Base-by-base conservation (phyloP, 2,329 filamentous ascomycete species). In the Uncinocarpus reesii region DNA sequence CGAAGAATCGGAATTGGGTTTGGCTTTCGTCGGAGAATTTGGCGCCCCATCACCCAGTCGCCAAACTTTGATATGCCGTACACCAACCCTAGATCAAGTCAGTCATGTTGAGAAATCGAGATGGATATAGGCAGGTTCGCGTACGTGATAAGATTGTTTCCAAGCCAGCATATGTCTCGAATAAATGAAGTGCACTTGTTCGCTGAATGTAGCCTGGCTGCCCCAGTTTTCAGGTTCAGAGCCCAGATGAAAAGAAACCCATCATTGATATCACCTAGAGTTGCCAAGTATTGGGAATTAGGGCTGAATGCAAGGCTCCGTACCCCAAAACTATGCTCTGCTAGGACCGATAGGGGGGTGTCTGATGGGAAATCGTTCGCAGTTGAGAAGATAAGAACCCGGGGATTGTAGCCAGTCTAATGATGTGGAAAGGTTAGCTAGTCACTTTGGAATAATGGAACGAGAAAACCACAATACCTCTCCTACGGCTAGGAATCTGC, bases 21-120 rank as follows among this genome's bases (percentile, higher is more conserved):
- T 78, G 59, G 76, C 65, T 61, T 86, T 86, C 7, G 75, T 71
- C 1, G 84, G 83, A 18, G 83, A 83, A 4, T 69, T 67, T 15
- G 73, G 68, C 35, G 61, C 71, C 49, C 59, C 68, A 21, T 90
- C 86, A 29, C 92, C 85, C 8, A 92, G 76, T 56, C 83, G 82
- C 92, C 92, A 98, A 43, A 93, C 78, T 66, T 95, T 96, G 64
- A 95, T 80, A 67, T 95, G 90, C 21, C 92, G 80, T 44, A 92
- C 84, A 11, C 92, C 92, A 20, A 92, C 79, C 18, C 58, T 60
- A 48, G 7, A 40, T 36, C 16, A 24, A 11, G 35, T 38, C 29
- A 36, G 38, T 37, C 38, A 51, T 35, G 4, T 26, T n/a, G 11
- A 29, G 15, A 41, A 26, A 23, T n/a, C 32, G 29, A 11, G 5